Conservation (phyloP, 2,329 filamentous ascomycete genomes). For the Trichophyton rubrum region DNA sequence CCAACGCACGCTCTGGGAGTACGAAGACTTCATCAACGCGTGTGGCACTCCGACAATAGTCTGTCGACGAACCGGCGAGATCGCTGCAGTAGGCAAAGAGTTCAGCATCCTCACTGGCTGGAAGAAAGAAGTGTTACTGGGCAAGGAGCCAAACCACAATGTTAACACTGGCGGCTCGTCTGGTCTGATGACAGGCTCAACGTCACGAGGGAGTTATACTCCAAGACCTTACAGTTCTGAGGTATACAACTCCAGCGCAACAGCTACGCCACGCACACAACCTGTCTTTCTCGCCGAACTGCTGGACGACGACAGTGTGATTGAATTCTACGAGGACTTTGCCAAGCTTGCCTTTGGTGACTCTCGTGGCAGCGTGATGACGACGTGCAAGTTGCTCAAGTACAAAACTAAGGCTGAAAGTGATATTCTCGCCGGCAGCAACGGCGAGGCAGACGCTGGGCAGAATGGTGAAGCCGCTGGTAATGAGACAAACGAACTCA, state of each 20-base stretch:
- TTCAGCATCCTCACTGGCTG: constrained; percentile 93
- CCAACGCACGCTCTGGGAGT: constrained; percentile 82
- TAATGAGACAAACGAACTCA: constrained; percentile 8
- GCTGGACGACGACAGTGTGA: constrained; percentile 82
- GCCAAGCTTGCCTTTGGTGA: constrained; percentile 85
- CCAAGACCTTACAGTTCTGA: constrained; percentile 27
- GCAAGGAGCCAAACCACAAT: constrained; percentile 77
- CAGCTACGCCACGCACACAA: constrained; percentile 41
- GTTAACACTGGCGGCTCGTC: constrained; percentile 55
- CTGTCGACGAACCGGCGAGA: constrained; percentile 80
- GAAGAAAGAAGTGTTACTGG: constrained; percentile 78
- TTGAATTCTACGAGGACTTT: constrained; percentile 94
- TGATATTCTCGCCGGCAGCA: constrained; percentile 30
- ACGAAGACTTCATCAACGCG: constrained; percentile 81
- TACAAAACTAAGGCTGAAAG: constrained; percentile 63
- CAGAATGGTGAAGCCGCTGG: constrained; percentile 15
- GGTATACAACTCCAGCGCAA: constrained; percentile 25
- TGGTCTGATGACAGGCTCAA: constrained; percentile 26
- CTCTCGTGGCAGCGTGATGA: constrained; percentile 70
- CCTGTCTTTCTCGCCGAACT: constrained; percentile 86
- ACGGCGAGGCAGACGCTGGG: constrained; percentile 5
- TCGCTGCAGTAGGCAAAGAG: constrained; percentile 92
- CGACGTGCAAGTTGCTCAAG: constrained; percentile 75
- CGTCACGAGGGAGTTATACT: constrained; percentile 37
- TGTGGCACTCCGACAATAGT: constrained; percentile 85